Base-by-base conservation (phyloP, 176 grass and related monocot genomes). In the Urochloa ruziziensis region DNA sequence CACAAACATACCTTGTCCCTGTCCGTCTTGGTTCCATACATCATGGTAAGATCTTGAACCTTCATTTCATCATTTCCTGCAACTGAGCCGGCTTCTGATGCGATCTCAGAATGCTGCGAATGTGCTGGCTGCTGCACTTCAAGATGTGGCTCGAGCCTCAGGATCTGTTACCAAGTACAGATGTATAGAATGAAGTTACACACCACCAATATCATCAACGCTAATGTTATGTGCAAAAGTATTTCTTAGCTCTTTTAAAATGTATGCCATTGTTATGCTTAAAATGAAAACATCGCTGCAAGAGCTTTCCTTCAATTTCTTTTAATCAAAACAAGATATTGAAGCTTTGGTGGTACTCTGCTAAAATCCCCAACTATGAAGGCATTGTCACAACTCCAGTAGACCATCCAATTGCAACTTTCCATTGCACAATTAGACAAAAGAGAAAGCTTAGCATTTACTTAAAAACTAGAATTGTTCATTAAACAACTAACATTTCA, bases 141-240 rank as follows among this genome's bases (percentile, higher is more conserved):
- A 35, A 92, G 43, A 49, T 89, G 78, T 43, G 93, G 96, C 67
- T 99, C 89, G 36, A 99, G 78, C 88, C 96, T 99, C 18, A 99
- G 70, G 82, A 99, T 90, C 96, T 99, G 87, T 83, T 82, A 64
- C 21, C 17, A 63, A 84, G 81, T 76, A 75, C 37, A 88, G 80
- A 61, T 25, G 25, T 35, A 37, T 34, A 83, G 33, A 70, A 68
- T 7, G 62, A 43, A 3, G 24, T 29, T 59, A 80, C 19, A 73
- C 29, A 18, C 19, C 30, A 19, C 15, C 17, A 7, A 46, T 46
- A 23, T 29, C 27, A 30, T 67, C 17, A 39, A 80, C 14, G 61
- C 42, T 37, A 46, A 80, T 21, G 10, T 37, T 37, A 61, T 67
- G 28, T 36, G 42, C 33, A 40, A 28, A 80, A 67, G 35, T 40